Base-by-base conservation (phyloP, 2,329 filamentous ascomycete species). In the Aureobasidium leucospermi region DNA sequence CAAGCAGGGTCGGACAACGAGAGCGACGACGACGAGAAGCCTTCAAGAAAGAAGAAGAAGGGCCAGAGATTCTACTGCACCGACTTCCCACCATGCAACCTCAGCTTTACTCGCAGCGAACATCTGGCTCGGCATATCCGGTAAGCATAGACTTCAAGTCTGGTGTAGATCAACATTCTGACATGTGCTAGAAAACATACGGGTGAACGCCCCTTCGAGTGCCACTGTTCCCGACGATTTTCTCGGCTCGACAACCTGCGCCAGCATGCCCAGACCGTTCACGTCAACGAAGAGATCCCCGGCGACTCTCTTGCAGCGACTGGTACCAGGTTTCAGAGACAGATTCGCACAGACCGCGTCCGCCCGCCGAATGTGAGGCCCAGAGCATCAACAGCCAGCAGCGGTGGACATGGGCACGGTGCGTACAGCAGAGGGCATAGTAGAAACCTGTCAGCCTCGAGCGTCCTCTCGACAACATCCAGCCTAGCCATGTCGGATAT, bases 261-360 rank as follows among this genome's bases (percentile, higher is more conserved):
- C 61, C 94, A 99, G 71, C 94, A 99, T 79, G 94, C 94, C 46
- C 92, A 96, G 73, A 97, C 94, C 0, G 94, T 99, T 1, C 94
- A 99, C 71, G 89, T 96, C 60, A 96, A 97, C 71, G 94, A 97
- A 72, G 91, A 96, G 60, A 99, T 99, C 36, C 94, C 94, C 3
- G 85, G 86, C 42, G 91, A 96, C 71, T 97, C 94, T 1, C 82
- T 97, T 19, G 94, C 94, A 15, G 94, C 93, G 4, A 94, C 90
- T 1, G 91, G 92, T 28, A 96, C 92, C 8, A 82, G 93, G 41
- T 96, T 96, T 67, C 93, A 96, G 68, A 83, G 93, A 63, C 92
- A 96, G 73, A 90, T 96, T 61, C 84, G 93, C 57, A 95, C 90
- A 0, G 92, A 96, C 65, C 81, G 90, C 61, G 88, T 93, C 36